phyloP scores from a whole-genome alignment of 192 early-diverging fungal genomes.

The Umbelopsis sp. region DNA sequence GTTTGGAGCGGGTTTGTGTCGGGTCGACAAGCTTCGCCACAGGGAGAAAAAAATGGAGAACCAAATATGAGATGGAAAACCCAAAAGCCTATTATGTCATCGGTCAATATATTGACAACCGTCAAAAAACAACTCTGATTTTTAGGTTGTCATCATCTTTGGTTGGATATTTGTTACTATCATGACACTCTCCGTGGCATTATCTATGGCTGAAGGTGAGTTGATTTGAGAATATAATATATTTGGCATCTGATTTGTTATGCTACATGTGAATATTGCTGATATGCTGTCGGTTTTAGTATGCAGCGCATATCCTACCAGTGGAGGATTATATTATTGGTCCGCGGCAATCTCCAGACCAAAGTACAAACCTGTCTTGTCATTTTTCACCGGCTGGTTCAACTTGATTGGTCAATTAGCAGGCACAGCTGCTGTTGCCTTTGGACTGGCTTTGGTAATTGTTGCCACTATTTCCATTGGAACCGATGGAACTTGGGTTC shows the following conservation, averaged over 20 bases:
- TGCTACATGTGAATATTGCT: background rate
- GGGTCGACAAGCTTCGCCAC: background rate
- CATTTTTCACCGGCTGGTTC: slow-evolving; percentile 48
- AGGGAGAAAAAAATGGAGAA: background rate
- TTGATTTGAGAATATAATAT: background rate
- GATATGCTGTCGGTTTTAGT: background rate
- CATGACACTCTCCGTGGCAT: slow-evolving; percentile 45
- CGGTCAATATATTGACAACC: background rate
- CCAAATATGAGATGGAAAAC: background rate
- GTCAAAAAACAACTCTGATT: background rate
- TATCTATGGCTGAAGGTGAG: slow-evolving; percentile 49
- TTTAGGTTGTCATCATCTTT: slow-evolving; percentile 22
- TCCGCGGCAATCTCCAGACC: slow-evolving; percentile 29
- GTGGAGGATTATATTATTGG: slow-evolving; percentile 26
- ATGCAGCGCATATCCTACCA: slow-evolving; percentile 13
- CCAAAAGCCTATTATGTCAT: slow-evolving; percentile 10
- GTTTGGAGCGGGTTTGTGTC: background rate
- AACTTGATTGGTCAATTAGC: slow-evolving; percentile 47
- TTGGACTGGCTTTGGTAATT: slow-evolving; percentile 40
- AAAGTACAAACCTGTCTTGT: slow-evolving; percentile 47
- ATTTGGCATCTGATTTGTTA: background rate
- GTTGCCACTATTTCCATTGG: slow-evolving; percentile 31
- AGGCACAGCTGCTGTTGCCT: slow-evolving; percentile 45
- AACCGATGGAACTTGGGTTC: slow-evolving; percentile 15
- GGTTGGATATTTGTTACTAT: slow-evolving; percentile 39